A percentile compares a stretch with the other conserved stretches of the same genome.
These are phyloP conservation scores for Botrytis deweyae DNA, from an alignment of 2,329 filamentous ascomycete genomes.

Conservation along the genomic window DNA sequence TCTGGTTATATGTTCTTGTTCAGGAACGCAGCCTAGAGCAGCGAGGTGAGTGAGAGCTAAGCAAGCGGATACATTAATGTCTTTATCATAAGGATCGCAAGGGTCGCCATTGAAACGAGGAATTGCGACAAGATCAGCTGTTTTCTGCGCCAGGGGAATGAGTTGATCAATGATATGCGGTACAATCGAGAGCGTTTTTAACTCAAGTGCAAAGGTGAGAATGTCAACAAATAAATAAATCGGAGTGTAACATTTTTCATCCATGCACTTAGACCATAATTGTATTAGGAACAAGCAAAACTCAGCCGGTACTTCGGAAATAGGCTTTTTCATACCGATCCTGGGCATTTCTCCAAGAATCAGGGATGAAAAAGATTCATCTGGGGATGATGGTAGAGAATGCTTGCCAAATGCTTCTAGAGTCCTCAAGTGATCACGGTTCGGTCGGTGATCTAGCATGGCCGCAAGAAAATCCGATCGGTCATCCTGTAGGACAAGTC, in stretches of 20 bases:
- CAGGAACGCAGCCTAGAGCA: constrained; percentile 56
- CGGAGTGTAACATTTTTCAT: constrained; percentile 61
- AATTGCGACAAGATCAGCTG: constrained; percentile 54
- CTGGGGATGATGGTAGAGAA: constrained; percentile 62
- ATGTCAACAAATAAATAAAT: constrained; percentile 65
- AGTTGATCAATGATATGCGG: constrained; percentile 59
- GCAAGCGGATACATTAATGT: constrained; percentile 63
- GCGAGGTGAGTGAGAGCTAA: constrained; percentile 65
- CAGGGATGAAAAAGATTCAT: constrained; percentile 62
- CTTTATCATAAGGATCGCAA: constrained; percentile 48
- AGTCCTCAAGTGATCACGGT: constrained; percentile 56
- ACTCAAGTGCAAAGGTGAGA: constrained; percentile 61
- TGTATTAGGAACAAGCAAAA: constrained; percentile 63
- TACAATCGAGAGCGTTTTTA: constrained; percentile 59
- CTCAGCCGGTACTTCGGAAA: constrained; percentile 56
- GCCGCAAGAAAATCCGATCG: constrained; percentile 42
- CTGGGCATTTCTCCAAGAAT: constrained; percentile 66
- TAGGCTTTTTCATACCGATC: constrained; percentile 51
- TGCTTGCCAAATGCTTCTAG: constrained; percentile 68
- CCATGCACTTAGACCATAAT: constrained; percentile 67
- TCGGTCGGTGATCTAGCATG: constrained; percentile 38
- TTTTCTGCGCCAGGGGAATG: constrained; percentile 55
- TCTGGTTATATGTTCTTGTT: constrained; percentile 38
- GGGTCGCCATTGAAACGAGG: constrained; percentile 45
- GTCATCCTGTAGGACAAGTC: constrained; percentile 43